phyloP scores from a whole-genome alignment of 2,329 filamentous ascomycete species.

The Epichloe uncinata region DNA sequence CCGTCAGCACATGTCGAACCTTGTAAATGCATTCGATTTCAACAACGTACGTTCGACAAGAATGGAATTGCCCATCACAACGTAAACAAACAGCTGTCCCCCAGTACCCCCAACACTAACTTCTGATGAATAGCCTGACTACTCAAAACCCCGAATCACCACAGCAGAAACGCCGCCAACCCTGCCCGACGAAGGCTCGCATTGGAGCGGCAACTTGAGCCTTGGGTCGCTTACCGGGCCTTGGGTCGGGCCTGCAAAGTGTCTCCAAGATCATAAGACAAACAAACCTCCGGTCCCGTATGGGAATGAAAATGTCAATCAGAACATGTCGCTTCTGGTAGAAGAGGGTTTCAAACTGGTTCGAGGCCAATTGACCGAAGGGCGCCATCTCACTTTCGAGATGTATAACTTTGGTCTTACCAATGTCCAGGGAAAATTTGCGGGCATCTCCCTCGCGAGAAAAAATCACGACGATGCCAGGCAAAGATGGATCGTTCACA shows the following conservation, averaged over 20 bases:
- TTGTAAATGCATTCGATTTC: constrained; percentile 25
- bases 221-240: constrained; percentile 10
- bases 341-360: constrained; percentile 40
- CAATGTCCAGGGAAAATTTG: constrained; percentile 15
- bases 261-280: constrained; percentile 5
- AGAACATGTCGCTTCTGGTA: constrained; percentile 68
- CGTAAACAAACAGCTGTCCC: neutral
- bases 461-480: constrained; percentile 22
- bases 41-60: constrained; percentile 16
- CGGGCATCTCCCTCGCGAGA: constrained; percentile 4
- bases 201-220: constrained; percentile 7
- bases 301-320: constrained; percentile 40
- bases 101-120: neutral
- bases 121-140: constrained; percentile 5
- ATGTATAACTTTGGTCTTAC: constrained; percentile 25
- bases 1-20: constrained; percentile 15
- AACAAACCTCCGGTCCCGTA: constrained; percentile 7
- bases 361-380: constrained; percentile 38
- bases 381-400: constrained; percentile 38
- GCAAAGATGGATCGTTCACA: constrained; percentile 37
- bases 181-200: constrained; percentile 2
- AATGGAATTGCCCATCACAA: neutral
- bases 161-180: neutral
- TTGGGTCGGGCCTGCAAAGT: constrained; percentile 9
- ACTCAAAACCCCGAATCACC: constrained; percentile 5